A percentile compares a stretch with the other conserved stretches of the same genome.
Evolutionary conservation across 805 yeast genomes (phyloP).

Genomic region (Candida xyloterini): DNA sequence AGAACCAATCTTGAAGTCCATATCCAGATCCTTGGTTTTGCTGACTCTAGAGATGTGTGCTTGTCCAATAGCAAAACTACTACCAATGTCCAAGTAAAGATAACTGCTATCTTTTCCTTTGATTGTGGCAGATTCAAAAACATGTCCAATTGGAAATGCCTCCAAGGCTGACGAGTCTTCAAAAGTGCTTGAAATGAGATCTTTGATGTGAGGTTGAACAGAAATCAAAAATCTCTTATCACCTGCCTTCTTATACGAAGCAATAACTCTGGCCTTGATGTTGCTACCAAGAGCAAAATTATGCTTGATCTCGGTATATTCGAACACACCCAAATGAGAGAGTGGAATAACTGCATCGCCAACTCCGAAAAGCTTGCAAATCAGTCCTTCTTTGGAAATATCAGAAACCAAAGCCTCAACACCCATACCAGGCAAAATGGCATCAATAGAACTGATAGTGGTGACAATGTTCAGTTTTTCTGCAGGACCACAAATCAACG

Average conservation of each 20-base stretch:
- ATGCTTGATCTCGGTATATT: slow-evolving; percentile 49
- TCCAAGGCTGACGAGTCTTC: slow-evolving; percentile 43
- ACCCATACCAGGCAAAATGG: slow-evolving; percentile 80
- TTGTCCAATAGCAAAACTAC: slow-evolving; percentile 56
- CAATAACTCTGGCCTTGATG: slow-evolving; percentile 68
- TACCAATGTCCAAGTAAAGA: slow-evolving; percentile 56
- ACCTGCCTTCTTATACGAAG: slow-evolving; percentile 45
- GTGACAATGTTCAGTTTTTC: slow-evolving; percentile 49
- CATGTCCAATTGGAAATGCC: slow-evolving; percentile 79
- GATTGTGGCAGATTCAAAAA: slow-evolving; percentile 56
- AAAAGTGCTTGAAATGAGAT: slow-evolving; percentile 24
- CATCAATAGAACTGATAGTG: slow-evolving; percentile 69
- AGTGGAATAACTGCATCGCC: slow-evolving; percentile 67
- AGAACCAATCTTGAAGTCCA: slow-evolving; percentile 59
- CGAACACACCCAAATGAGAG: slow-evolving; percentile 56
- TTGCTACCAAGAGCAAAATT: slow-evolving; percentile 65
- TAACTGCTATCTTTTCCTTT: slow-evolving; percentile 57
- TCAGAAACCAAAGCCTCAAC: slow-evolving; percentile 72
- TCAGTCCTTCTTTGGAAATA: slow-evolving; percentile 57
- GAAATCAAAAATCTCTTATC: slow-evolving; percentile 66
- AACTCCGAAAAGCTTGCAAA: slow-evolving; percentile 72
- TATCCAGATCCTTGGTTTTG: slow-evolving; percentile 41
- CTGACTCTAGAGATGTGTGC: slow-evolving; percentile 74
- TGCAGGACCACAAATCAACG: slow-evolving; percentile 52
- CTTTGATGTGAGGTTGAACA: slow-evolving; percentile 50